Evolutionary conservation across 352 stramenopile species (phyloP).

Genomic region (Phytophthora constricta): DNA sequence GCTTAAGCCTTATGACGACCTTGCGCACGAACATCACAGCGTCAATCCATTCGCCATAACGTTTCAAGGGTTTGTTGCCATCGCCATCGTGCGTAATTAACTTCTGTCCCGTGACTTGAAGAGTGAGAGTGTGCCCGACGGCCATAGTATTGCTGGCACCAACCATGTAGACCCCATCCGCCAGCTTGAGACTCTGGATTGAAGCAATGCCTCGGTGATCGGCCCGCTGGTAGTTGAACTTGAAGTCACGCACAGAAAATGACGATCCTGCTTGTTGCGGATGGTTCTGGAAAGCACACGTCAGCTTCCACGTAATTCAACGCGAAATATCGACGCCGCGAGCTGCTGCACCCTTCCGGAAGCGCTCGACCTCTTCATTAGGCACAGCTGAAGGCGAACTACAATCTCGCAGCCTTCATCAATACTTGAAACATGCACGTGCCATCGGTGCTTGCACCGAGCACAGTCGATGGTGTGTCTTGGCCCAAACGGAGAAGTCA

Average conservation of each 20-base stretch:
- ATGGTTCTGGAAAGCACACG: slow-evolving; percentile 7
- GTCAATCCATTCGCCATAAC: slow-evolving; percentile 11
- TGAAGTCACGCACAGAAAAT: slow-evolving; percentile 1
- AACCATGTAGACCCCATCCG: slow-evolving; percentile 7
- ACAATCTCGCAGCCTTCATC: not conserved
- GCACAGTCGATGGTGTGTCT: too few species aligned
- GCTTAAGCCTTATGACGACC: not conserved
- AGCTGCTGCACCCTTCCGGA: not conserved
- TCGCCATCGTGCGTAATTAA: not conserved
- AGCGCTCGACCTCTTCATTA: not conserved
- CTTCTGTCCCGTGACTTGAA: not conserved
- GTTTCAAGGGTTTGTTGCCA: not conserved
- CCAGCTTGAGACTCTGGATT: not conserved
- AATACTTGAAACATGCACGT: slow-evolving; percentile 7
- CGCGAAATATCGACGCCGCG: slow-evolving; percentile 1
- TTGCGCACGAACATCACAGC: slow-evolving; percentile 11
- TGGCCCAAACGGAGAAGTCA: too few species aligned
- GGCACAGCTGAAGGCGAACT: not conserved
- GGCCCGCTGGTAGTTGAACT: slow-evolving; percentile 5
- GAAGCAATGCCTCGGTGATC: slow-evolving; percentile 2
- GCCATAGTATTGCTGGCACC: slow-evolving; percentile 9
- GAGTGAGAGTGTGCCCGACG: slow-evolving; percentile 6
- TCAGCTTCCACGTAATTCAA: not conserved
- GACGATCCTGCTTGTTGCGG: not conserved
- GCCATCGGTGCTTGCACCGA: slow-evolving; percentile 1